phyloP scores from a whole-genome alignment of 805 yeast species.

The Tetrapisispora phaffii region DNA sequence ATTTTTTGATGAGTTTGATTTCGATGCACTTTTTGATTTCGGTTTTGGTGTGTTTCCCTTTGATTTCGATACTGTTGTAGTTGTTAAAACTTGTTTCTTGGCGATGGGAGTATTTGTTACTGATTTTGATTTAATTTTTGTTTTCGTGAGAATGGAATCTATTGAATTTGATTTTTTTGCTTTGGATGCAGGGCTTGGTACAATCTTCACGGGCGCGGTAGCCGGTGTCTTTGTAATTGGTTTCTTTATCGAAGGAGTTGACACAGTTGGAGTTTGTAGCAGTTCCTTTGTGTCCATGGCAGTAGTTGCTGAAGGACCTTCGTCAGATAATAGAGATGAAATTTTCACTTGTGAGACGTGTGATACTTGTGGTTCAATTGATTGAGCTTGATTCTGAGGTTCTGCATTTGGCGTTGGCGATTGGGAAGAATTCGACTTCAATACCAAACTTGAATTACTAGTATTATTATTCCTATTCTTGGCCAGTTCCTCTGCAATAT shows the following conservation, averaged over 20 bases:
- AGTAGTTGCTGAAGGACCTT: not conserved
- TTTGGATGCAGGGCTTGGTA: not conserved
- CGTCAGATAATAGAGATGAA: conserved; percentile 10
- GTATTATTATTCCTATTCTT: conserved; percentile 19
- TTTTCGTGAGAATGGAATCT: not conserved
- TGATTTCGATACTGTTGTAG: not conserved
- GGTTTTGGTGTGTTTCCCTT: not conserved
- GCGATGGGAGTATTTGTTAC: not conserved
- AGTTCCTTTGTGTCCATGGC: not conserved
- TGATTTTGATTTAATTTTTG: not conserved
- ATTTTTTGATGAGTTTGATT: not conserved
- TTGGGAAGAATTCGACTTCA: conserved; percentile 4
- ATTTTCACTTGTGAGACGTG: conserved; percentile 9
- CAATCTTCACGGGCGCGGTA: not conserved
- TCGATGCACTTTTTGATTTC: not conserved
- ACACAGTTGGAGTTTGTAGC: not conserved
- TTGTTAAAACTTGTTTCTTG: not conserved
- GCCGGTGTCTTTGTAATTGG: not conserved
- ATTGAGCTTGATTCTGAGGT: not conserved
- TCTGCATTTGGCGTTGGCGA: conserved; percentile 7
- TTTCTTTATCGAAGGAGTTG: not conserved
- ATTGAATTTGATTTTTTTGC: conserved; percentile 4
- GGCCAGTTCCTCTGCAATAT: conserved; percentile 28
- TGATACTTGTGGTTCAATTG: not conserved
- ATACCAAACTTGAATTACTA: not conserved